Evolutionary conservation across 1,139 yeast species (phyloP), one percentile per base, ranked within the genome.

Genomic region (Protomyces pachydermus): DNA sequence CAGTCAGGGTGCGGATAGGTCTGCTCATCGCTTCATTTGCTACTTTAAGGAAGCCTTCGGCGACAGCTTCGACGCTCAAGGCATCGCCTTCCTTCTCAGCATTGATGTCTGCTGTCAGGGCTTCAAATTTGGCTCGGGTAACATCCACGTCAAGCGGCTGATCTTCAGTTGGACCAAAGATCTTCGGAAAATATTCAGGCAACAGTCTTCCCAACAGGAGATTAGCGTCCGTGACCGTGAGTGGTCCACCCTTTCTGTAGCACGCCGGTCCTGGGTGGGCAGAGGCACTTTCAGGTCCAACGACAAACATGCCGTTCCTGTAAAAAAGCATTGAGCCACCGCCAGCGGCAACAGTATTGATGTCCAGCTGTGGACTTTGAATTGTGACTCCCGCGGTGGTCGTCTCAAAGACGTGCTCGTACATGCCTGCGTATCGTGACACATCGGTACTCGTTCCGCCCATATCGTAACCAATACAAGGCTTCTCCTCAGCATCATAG

Each of bases 361-460:
- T 82, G 68, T 82, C 84, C 32, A 82, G 74, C 70, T 82, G 85
- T 3, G 86, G 86, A 32, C 83, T 81, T 64, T 82, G 84, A 62
- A 82, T 79, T 12, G 82, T 79, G 45, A 82, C 82, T 37, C 83
- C 83, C 10, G 85, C 85, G 2, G 82, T 81, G 9, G 80, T 74
- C 14, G 82, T 80, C 69, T 82, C 84, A 69, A 81, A 81, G n/a
- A 80, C 79, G 62, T 80, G 82, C 67, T 82, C 84, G 54, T 77
- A 75, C 16, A 75, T 72, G 8, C 85, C 84, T 68, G 74, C 69
- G 67, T 78, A 81, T 35, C 83, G 71, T 2, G 84, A 80, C 4
- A 82, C 85, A 72, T 82, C 85, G 0, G 85, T 82, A 1, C 84
- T 81, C 3, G 85, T 82, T 38, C 85, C 85, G 32, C 85, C 85